phyloP scores from a whole-genome alignment of 495 filamentous ascomycete genomes.

The Hypoxylon crocopeplum region DNA sequence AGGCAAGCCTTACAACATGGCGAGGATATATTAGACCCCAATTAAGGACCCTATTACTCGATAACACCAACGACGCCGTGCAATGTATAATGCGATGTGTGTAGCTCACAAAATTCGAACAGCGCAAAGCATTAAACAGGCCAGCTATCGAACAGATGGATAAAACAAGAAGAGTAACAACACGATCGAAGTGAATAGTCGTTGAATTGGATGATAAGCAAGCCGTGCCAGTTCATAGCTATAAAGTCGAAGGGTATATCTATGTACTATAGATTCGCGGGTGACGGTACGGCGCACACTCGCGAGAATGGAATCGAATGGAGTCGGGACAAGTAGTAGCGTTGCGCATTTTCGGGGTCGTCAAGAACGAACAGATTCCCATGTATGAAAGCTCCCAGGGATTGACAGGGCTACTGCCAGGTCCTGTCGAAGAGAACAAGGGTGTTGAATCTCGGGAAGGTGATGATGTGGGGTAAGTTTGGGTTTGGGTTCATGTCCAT shows the following conservation, averaged over 20 bases:
- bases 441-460: slow-evolving; percentile 23
- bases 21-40: not conserved
- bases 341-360: slow-evolving; percentile 26
- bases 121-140: no score
- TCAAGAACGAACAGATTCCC: slow-evolving; percentile 20
- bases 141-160: not conserved
- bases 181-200: not conserved
- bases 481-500: no score
- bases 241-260: slow-evolving; percentile 8
- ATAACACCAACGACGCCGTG: not conserved
- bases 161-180: not conserved
- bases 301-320: not conserved
- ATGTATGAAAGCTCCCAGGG: slow-evolving; percentile 11
- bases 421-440: slow-evolving; percentile 9
- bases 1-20: slow-evolving; percentile 41
- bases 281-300: not conserved
- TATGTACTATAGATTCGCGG: no score
- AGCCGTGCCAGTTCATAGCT: slow-evolving; percentile 19
- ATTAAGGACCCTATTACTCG: slow-evolving; percentile 1
- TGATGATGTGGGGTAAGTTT: slow-evolving; percentile 32
- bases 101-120: not conserved
- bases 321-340: not conserved
- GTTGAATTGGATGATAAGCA: not conserved
- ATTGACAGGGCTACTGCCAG: not conserved
- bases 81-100: slow-evolving; percentile 1